Evolutionary conservation across 2,329 filamentous ascomycete species (phyloP), one percentile per base, ranked within the genome.

Genomic region (Stemphylium beticola): DNA sequence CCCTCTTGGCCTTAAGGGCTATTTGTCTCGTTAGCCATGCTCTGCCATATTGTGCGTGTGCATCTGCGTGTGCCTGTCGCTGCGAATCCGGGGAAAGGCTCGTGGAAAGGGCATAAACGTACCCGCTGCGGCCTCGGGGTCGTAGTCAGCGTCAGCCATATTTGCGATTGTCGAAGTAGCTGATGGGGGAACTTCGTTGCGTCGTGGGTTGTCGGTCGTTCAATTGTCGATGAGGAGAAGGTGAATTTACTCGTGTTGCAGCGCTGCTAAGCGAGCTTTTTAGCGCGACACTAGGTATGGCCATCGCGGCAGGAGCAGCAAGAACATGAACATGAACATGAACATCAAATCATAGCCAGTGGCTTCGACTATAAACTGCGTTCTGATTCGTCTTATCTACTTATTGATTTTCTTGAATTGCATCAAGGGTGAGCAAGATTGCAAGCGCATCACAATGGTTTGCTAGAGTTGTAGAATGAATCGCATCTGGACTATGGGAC

Each of bases 1-100:
- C 85, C 93, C 95, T 96, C 86, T 90, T 96, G 87, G 91, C 96
- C 92, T 98, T 99, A 83, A 99, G 85, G 91, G 97, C 95, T 87
- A 77, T 65, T 17, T 48, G 48, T 53, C 29, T 58, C 49, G 68
- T 73, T 65, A 74, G 69, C 61, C 62, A 49, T 54, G 37, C 49
- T 64, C 57, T 53, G 51, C 55, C 54, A 55, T 46, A 17, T 43
- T 46, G 37, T 49, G 32, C 47, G 39, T 50, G 38, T 60, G 31
- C 47, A 36, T 50, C 34, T 60, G 31, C 22, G 14, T n/a, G 31
- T 34, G 32, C 31, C 31, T 45, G 42, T n/a, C 41, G 31, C 34
- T 53, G 57, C 53, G 46, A 34, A 58, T 55, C 58, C 43, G 57
- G 55, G 39, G 37, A 18, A 51, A 39, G 49, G 42, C 45, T 60